phyloP scores from a whole-genome alignment of 306 rosid genomes.

The Dicorynia guianensis region DNA sequence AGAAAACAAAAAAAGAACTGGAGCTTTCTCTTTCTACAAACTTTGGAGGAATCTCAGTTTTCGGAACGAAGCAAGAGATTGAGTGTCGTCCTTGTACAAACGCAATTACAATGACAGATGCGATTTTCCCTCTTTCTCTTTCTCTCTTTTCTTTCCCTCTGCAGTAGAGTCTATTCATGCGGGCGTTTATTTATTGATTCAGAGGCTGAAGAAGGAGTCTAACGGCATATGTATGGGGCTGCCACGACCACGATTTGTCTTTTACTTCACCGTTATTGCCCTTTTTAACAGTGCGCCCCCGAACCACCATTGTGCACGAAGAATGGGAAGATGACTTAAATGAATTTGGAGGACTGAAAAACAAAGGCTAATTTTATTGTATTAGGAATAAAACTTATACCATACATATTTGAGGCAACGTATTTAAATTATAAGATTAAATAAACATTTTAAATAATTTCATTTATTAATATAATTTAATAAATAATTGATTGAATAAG shows the following conservation, averaged over 20 bases:
- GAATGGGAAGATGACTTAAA: slow-evolving; percentile 20
- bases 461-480: too few species aligned
- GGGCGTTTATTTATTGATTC: slow-evolving; percentile 3
- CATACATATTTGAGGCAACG: too few species aligned
- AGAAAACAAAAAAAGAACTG: too few species aligned
- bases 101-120: slow-evolving; percentile 42
- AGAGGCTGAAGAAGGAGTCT: slow-evolving; percentile 26
- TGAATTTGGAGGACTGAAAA: not conserved
- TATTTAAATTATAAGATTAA: too few species aligned
- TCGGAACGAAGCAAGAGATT: slow-evolving; percentile 78
- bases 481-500: too few species aligned
- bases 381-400: too few species aligned
- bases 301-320: slow-evolving; percentile 15
- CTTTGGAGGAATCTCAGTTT: slow-evolving; percentile 46
- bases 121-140: slow-evolving; percentile 38
- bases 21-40: not conserved
- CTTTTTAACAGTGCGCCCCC: not conserved
- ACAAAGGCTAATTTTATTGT: not conserved
- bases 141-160: not conserved
- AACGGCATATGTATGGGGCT: slow-evolving; percentile 20
- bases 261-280: slow-evolving; percentile 13
- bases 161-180: slow-evolving; percentile 22
- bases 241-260: slow-evolving; percentile 30
- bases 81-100: slow-evolving; percentile 53
- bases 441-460: too few species aligned